These are phyloP conservation scores for Sporothrix brunneoviolacea DNA, from an alignment of 2,329 filamentous ascomycete species.

Conservation along the genomic window DNA sequence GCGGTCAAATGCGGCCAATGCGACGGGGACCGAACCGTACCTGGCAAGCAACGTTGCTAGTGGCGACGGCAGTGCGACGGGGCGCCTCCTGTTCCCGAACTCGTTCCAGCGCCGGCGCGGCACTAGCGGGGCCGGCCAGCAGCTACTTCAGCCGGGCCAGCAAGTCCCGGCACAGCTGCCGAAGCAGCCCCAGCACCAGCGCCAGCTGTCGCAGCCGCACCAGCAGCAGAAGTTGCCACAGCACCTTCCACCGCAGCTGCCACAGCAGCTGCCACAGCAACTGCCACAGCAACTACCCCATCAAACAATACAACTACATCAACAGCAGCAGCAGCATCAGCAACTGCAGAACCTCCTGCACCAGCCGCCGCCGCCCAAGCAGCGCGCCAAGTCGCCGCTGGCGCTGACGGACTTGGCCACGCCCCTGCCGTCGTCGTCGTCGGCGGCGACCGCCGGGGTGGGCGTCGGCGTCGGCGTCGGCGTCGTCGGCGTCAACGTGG, in stretches of 20 bases:
- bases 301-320: background rate
- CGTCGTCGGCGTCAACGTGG: constrained; percentile 24
- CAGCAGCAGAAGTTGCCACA: constrained; percentile 4
- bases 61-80: constrained; percentile 19
- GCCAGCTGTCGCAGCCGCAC: background rate
- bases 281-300: background rate
- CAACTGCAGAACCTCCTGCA: constrained; percentile 32
- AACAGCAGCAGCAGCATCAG: constrained; percentile 3
- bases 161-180: background rate
- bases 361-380: constrained; percentile 24
- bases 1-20: constrained; percentile 29
- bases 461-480: background rate
- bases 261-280: background rate
- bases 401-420: constrained; percentile 44
- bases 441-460: constrained; percentile 33
- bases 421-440: constrained; percentile 31
- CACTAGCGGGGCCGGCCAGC: background rate
- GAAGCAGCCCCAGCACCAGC: background rate
- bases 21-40: background rate
- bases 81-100: background rate
- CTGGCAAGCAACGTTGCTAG: constrained; percentile 22
- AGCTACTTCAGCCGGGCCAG: background rate
- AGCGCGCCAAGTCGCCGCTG: constrained; percentile 52
- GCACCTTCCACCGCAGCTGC: background rate
- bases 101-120: constrained; percentile 1